phyloP scores from a whole-genome alignment of 495 filamentous ascomycete genomes.

The Cryomyces minteri region DNA sequence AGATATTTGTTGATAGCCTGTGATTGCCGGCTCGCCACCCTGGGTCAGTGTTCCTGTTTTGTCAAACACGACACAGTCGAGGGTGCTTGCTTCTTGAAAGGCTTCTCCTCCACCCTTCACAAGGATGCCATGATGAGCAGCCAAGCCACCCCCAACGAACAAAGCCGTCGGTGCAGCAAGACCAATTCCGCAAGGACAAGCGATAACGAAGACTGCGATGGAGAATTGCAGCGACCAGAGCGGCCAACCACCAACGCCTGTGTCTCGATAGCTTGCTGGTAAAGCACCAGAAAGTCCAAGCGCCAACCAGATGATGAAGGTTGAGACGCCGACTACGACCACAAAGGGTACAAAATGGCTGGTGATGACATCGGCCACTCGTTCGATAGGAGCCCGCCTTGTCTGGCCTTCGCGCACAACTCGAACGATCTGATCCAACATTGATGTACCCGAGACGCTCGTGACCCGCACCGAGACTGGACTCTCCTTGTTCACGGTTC shows the following conservation, averaged over 20 bases:
- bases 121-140: constrained; percentile 74
- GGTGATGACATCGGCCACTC: constrained; percentile 67
- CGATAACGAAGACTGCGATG: constrained; percentile 87
- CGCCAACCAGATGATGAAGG: constrained; percentile 68
- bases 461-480: constrained; percentile 54
- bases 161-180: constrained; percentile 87
- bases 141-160: constrained; percentile 78
- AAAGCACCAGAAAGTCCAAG: constrained; percentile 53
- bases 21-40: constrained; percentile 64
- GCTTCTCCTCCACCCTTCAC: constrained; percentile 94
- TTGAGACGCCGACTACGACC: constrained; percentile 59
- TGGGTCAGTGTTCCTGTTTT: constrained; percentile 88
- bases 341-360: constrained; percentile 81
- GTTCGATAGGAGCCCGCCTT: constrained; percentile 69
- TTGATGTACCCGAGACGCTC: constrained; percentile 54
- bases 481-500: constrained; percentile 67
- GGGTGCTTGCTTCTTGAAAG: constrained; percentile 76
- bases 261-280: constrained; percentile 45
- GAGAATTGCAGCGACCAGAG: constrained; percentile 83
- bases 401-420: constrained; percentile 87
- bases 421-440: constrained; percentile 82
- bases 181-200: constrained; percentile 84
- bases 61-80: constrained; percentile 85
- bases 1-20: constrained; percentile 36
- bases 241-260: constrained; percentile 56